Evolutionary conservation across 2,329 filamentous ascomycete species (phyloP).

Genomic region (Trichophyton mentagrophytes): DNA sequence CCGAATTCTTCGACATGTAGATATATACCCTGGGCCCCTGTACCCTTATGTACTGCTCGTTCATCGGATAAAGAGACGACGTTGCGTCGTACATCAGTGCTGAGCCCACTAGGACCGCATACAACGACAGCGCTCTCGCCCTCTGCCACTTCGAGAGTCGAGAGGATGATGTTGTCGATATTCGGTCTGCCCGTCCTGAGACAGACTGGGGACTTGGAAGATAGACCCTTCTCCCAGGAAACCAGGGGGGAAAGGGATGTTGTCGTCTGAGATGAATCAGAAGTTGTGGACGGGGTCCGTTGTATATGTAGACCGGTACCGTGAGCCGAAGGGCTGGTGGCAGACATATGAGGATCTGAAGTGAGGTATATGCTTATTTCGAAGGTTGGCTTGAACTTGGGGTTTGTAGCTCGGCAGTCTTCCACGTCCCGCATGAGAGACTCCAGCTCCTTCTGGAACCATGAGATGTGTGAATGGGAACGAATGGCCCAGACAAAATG

Average conservation of each 20-base stretch:
- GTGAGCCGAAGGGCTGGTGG: constrained; percentile 15
- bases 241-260: not conserved
- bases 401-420: constrained; percentile 20
- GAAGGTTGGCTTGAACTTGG: constrained; percentile 31
- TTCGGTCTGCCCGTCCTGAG: constrained; percentile 38
- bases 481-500: constrained; percentile 49
- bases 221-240: not conserved
- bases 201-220: not conserved
- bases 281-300: constrained; percentile 1
- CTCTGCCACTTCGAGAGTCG: constrained; percentile 43
- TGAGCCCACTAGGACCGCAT: constrained; percentile 46
- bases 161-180: constrained; percentile 40
- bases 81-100: constrained; percentile 42
- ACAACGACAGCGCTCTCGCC: constrained; percentile 53
- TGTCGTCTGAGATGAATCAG: not conserved
- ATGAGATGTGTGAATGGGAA: constrained; percentile 39
- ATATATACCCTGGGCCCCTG: constrained; percentile 51
- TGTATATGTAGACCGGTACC: constrained; percentile 12
- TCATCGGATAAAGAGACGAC: constrained; percentile 50
- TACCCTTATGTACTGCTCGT: constrained; percentile 54
- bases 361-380: constrained; percentile 45
- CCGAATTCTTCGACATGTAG: constrained; percentile 48
- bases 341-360: constrained; percentile 32
- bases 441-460: constrained; percentile 42
- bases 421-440: constrained; percentile 33